These are phyloP conservation scores for Cardamine occulta DNA, from an alignment of 345 rosid species.

Conservation along the genomic window DNA sequence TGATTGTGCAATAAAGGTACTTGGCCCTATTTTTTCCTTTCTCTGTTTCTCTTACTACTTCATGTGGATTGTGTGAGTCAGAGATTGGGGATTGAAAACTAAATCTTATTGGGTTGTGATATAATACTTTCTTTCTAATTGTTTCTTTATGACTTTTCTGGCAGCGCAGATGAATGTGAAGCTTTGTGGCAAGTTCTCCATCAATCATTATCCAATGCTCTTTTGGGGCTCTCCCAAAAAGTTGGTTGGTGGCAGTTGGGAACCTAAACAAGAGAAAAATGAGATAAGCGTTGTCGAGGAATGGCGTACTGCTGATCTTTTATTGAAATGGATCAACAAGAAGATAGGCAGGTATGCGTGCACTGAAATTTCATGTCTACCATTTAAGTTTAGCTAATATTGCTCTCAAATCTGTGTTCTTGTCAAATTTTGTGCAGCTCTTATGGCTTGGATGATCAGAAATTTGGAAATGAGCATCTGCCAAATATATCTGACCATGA, in stretches of 20 bases:
- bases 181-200: constrained; percentile 88
- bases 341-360: constrained; percentile 71
- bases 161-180: constrained; percentile 89
- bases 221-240: constrained; percentile 79
- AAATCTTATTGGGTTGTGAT: not conserved
- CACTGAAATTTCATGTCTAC: not conserved
- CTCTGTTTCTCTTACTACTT: constrained; percentile 24
- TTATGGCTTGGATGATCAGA: constrained; percentile 77
- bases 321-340: constrained; percentile 93
- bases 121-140: not conserved
- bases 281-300: constrained; percentile 64
- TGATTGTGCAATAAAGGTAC: constrained; percentile 91
- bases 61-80: constrained; percentile 3
- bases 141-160: constrained; percentile 51
- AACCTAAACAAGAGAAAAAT: constrained; percentile 63
- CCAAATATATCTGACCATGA: constrained; percentile 74
- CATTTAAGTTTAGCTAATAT: not conserved
- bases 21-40: constrained; percentile 9
- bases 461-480: constrained; percentile 73
- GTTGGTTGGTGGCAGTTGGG: constrained; percentile 66
- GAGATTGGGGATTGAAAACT: constrained; percentile 3
- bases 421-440: constrained; percentile 56
- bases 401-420: constrained; percentile 2
- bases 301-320: constrained; percentile 77
- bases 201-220: constrained; percentile 89